Base-by-base conservation (phyloP, 495 filamentous ascomycete species). In the Penicillium coffeae region DNA sequence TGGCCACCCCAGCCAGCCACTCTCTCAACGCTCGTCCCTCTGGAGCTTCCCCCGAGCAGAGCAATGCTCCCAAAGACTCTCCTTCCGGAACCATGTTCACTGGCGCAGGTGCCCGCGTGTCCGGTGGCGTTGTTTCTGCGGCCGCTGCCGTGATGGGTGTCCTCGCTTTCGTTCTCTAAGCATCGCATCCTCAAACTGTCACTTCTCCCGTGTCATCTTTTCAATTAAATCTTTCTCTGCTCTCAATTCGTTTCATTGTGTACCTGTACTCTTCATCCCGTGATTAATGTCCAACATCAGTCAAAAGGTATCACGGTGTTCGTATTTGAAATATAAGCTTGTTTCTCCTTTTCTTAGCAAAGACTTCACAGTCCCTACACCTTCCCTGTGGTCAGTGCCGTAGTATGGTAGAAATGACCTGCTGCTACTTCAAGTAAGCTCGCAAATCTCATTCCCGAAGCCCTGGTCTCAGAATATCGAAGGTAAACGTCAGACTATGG, bases 81-180 rank as follows among this genome's bases (percentile, higher is more conserved):
- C 55, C 44, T 30, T 38, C 34, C 22, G 58, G 39, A 9, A n/a
- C 39, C 15, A 44, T 62, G 47, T 70, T 70, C 54, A 50, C 47
- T 6, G 67, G 67, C 18, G 57, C 42, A 18, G 65, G 52, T 18
- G 42, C 56, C n/a, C 58, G 54, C 8, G 27, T 65, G n/a, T 56
- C 63, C 10, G 54, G 61, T 4, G 65, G 63, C 8, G 22, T 69
- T 30, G 44, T 60, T 22, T 64, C 67, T 1, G 59, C 50, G 15
- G 49, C 56, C 12, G 58, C 57, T 14, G 67, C 58, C 14, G 56
- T 69, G 1, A 42, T 64, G 14, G 67, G 57, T 52, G 54, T 69
- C 9, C 56, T 70, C 38, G 65, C 67, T 14, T 64, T 63, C 38
- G 42, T 65, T 22, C 42, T 70, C 51, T 70, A 69, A 49, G 51